Evolutionary conservation across 768 basidiomycete genomes (phyloP).

Genomic region (Cystoderma amianthinum): DNA sequence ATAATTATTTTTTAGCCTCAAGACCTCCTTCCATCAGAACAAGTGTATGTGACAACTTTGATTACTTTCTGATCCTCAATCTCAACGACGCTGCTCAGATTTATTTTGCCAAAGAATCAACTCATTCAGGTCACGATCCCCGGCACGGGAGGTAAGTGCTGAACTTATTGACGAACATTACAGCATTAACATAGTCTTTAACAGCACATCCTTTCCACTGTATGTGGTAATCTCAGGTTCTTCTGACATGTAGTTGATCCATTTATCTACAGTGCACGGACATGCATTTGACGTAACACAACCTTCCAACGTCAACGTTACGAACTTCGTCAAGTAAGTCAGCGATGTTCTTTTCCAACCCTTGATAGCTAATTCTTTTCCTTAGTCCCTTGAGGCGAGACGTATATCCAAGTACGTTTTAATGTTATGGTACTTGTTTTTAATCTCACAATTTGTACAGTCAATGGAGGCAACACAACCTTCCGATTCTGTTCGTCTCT

Average conservation of each 20-base stretch:
- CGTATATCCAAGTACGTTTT: constrained; percentile 1
- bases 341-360: no score
- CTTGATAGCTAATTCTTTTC: no score
- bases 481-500: constrained; percentile 4
- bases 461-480: constrained; percentile 4
- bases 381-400: constrained; percentile 11
- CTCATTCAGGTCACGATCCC: constrained; percentile 14
- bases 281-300: constrained; percentile 10
- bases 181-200: neutral
- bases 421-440: neutral
- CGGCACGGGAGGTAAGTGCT: constrained; percentile 6
- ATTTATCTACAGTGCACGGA: constrained; percentile 7
- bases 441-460: neutral
- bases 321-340: constrained; percentile 10
- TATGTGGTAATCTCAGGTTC: neutral
- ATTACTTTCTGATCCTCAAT: no score
- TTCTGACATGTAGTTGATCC: neutral
- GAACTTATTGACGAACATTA: neutral
- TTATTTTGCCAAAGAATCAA: constrained; percentile 9
- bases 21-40: no score
- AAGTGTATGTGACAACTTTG: no score
- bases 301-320: constrained; percentile 6
- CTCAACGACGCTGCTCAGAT: no score
- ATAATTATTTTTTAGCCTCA: no score
- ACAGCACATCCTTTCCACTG: constrained; percentile 10